phyloP scores from a whole-genome alignment of 352 stramenopile genomes.

The Globisporangium viniferum region DNA sequence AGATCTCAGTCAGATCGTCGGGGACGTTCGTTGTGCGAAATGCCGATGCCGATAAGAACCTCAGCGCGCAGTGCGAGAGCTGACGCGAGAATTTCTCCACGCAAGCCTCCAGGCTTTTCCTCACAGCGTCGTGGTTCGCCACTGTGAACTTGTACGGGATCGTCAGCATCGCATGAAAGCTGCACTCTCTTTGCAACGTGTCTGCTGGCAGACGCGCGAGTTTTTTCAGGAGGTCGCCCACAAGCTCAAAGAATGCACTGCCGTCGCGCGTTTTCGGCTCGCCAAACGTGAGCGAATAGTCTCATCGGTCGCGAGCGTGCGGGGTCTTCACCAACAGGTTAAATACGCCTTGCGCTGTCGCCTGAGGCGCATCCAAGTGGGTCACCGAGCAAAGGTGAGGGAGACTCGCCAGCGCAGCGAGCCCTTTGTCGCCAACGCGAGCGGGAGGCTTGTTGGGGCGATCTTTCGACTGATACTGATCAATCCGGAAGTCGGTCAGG shows the following conservation, averaged over 20 bases:
- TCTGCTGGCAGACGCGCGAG: background rate
- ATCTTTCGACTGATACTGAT: background rate
- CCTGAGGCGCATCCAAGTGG: background rate
- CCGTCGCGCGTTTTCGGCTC: background rate
- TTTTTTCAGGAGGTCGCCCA: background rate
- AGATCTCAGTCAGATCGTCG: too few species aligned
- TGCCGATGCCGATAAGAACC: too few species aligned
- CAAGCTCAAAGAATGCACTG: background rate
- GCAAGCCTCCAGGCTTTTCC: too few species aligned
- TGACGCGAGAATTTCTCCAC: too few species aligned
- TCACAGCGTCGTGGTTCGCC: background rate
- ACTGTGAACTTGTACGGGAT: background rate
- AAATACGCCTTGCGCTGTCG: background rate
- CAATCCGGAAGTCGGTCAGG: background rate
- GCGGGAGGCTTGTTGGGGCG: background rate
- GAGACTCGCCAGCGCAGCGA: background rate
- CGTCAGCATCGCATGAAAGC: background rate
- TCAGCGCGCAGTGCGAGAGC: too few species aligned
- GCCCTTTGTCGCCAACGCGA: background rate
- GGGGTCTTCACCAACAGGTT: background rate
- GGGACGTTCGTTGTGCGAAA: too few species aligned
- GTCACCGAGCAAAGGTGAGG: background rate
- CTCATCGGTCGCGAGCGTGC: background rate
- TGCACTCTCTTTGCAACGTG: background rate
- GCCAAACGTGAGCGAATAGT: background rate